phyloP scores from a whole-genome alignment of 192 early-diverging fungal species.

The Coemansia sp. region DNA sequence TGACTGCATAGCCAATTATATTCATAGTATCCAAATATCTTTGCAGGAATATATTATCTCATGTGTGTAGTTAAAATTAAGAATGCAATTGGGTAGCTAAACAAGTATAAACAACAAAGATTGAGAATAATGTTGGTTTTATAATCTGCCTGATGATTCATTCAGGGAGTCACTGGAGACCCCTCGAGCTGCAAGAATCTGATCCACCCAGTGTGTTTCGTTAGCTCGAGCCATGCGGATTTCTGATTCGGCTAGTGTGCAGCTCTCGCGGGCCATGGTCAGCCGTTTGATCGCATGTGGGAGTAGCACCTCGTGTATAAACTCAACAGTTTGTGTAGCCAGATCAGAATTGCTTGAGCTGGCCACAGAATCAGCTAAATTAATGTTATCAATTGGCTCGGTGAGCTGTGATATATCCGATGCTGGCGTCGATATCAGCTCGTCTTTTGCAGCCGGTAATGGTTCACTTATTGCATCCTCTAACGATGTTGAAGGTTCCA shows the following conservation, averaged over 20 bases:
- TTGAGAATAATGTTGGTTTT: background rate
- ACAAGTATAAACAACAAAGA: no score
- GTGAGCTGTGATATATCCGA: constrained; percentile 8
- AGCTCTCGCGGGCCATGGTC: constrained; percentile 26
- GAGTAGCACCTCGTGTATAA: constrained; percentile 49
- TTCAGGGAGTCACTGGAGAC: constrained; percentile 4
- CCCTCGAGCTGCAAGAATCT: constrained; percentile 42
- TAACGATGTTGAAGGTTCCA: no score
- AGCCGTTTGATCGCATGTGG: constrained; percentile 48
- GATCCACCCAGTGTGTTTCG: constrained; percentile 44
- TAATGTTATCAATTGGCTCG: background rate
- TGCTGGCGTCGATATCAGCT: background rate
- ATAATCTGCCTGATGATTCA: background rate
- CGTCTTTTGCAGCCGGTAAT: background rate
- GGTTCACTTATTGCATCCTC: background rate
- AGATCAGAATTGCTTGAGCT: background rate
- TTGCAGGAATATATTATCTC: no score
- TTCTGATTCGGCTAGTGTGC: constrained; percentile 41
- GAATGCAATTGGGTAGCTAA: no score
- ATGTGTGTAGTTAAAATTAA: no score
- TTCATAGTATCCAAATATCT: background rate
- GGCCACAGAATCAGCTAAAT: background rate
- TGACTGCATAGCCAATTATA: background rate
- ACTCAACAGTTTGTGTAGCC: constrained; percentile 11
- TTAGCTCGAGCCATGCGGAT: constrained; percentile 16